These are phyloP conservation scores for Fragosphaeria purpurea DNA, from an alignment of 2,329 filamentous ascomycete species.

Conservation along the genomic window DNA sequence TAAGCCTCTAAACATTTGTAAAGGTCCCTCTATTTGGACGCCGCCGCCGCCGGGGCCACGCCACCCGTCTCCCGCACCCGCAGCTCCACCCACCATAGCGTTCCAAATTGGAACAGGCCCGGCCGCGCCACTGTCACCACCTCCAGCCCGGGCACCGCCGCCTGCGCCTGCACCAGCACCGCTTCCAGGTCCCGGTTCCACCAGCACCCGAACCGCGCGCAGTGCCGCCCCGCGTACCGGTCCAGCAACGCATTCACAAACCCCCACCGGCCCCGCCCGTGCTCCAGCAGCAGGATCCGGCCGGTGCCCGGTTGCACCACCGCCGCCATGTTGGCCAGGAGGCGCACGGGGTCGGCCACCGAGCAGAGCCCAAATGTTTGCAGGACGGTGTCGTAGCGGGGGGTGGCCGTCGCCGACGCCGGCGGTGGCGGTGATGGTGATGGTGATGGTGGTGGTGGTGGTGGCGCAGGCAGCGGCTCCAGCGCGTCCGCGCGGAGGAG, in stretches of 20 bases:
- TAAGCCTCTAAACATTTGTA: too few relatives aligned
- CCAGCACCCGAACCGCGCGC: slow-evolving; percentile 54
- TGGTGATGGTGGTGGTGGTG: slow-evolving; percentile 6
- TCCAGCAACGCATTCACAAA: slow-evolving; percentile 48
- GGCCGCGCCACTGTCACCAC: slow-evolving; percentile 45
- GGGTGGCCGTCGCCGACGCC: slow-evolving; percentile 4
- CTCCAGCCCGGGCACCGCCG: slow-evolving; percentile 42
- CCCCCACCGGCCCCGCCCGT: slow-evolving; percentile 46
- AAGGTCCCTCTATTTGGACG: not conserved
- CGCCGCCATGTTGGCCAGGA: slow-evolving; percentile 44
- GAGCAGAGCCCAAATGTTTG: slow-evolving; percentile 58
- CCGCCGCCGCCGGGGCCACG: not conserved
- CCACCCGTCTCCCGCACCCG: slow-evolving; percentile 23
- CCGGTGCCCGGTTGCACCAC: slow-evolving; percentile 44
- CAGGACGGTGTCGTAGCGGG: slow-evolving; percentile 51
- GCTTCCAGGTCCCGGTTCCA: slow-evolving; percentile 55
- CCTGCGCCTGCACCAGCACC: slow-evolving; percentile 40
- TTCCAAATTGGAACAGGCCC: slow-evolving; percentile 44
- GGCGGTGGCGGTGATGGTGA: slow-evolving; percentile 11
- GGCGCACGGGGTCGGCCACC: slow-evolving; percentile 43
- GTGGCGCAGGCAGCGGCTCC: slow-evolving; percentile 27
- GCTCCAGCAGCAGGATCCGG: slow-evolving; percentile 51
- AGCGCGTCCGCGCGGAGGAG: slow-evolving; percentile 34
- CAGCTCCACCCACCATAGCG: slow-evolving; percentile 49
- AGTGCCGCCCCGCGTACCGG: slow-evolving; percentile 43